phyloP scores from a whole-genome alignment of 1,284 basidiomycete species.

The Mrakiaceae sp. region DNA sequence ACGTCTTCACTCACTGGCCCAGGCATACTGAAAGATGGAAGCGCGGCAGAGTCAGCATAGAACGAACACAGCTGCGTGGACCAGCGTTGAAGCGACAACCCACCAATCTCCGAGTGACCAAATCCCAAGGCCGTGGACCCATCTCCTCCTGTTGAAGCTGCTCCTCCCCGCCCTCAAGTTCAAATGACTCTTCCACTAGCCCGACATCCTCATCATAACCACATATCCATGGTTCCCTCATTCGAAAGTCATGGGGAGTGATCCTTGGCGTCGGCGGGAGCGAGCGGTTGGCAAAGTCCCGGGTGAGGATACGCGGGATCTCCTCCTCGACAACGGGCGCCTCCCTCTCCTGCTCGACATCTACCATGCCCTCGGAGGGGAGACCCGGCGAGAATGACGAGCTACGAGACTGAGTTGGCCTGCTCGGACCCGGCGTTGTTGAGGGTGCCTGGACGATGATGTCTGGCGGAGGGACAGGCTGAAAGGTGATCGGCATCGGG shows the following conservation, averaged over 20 bases:
- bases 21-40: not conserved
- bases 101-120: conserved; percentile 5
- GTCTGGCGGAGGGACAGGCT: not conserved
- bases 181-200: not conserved
- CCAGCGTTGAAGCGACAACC: not conserved
- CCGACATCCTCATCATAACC: not conserved
- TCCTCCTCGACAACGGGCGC: not conserved
- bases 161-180: not conserved
- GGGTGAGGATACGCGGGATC: not conserved
- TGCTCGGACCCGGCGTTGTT: not conserved
- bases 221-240: not conserved
- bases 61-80: not conserved
- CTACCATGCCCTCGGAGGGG: not conserved
- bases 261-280: not conserved
- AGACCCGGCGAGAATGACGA: not conserved
- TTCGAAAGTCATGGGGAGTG: not conserved
- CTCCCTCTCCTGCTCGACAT: not conserved
- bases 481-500: too few relatives aligned
- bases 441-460: not conserved
- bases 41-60: not conserved
- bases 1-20: not conserved
- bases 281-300: not conserved
- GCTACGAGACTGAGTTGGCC: not conserved
- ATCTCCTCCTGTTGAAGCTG: not conserved
- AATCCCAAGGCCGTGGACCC: conserved; percentile 9